Conservation (phyloP, 345 rosid genomes). For the Orychophragmus violaceus region DNA sequence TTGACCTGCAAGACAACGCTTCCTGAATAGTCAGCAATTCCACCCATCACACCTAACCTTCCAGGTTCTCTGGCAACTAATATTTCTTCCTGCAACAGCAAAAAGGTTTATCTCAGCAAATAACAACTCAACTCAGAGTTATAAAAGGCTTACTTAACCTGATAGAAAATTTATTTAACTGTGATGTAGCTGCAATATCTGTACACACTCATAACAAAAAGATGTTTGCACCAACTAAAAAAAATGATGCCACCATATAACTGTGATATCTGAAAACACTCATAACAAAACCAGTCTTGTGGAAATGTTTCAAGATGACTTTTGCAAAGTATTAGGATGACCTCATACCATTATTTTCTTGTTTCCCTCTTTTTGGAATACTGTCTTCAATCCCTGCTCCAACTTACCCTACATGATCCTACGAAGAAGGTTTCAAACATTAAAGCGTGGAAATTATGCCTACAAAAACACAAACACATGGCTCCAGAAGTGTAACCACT, state of each 20-base stretch:
- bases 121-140: neutral
- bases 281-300: neutral
- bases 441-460: neutral
- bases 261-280: neutral
- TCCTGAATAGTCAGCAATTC: conserved; percentile 99
- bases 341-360: neutral
- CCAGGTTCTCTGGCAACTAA: conserved; percentile 96
- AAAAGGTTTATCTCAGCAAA: neutral
- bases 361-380: neutral
- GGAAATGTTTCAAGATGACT: neutral
- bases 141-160: neutral
- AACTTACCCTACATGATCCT: conserved; percentile 34
- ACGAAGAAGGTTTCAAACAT: neutral
- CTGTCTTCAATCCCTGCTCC: conserved; percentile 35
- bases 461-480: neutral
- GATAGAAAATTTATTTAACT: neutral
- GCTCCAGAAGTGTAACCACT: neutral
- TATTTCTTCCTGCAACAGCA: conserved; percentile 68
- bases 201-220: conserved; percentile 33
- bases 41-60: conserved; percentile 98
- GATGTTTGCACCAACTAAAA: neutral
- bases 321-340: neutral
- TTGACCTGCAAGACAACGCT: conserved; percentile 87
- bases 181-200: no score
- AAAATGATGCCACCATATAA: conserved; percentile 7